phyloP scores from a whole-genome alignment of 768 basidiomycete species.

The Boletus rubroflammeus region DNA sequence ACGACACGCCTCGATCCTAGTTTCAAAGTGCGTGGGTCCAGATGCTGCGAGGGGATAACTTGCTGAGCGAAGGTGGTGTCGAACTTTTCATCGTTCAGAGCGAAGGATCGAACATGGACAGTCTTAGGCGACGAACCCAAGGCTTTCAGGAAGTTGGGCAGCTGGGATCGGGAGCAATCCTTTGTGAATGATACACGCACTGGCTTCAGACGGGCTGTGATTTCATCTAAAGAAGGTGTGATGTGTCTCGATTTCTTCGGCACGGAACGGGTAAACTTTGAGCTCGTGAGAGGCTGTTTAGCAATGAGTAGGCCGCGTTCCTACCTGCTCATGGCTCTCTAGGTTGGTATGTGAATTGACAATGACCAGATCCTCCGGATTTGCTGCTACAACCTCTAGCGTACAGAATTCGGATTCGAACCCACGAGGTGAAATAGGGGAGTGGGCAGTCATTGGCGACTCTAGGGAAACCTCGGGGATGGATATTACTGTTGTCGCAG shows the following conservation, averaged over 20 bases:
- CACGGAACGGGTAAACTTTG: slow-evolving; percentile 4
- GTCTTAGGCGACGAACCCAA: slow-evolving; percentile 19
- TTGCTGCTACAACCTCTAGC: slow-evolving; percentile 45
- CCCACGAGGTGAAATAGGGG: slow-evolving; percentile 64
- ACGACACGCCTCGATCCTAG: slow-evolving; percentile 47
- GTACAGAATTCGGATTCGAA: slow-evolving; percentile 59
- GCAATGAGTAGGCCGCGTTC: slow-evolving; percentile 49
- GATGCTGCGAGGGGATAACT: slow-evolving; percentile 26
- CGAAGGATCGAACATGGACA: slow-evolving; percentile 37
- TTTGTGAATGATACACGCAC: slow-evolving; percentile 17
- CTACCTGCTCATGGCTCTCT: slow-evolving; percentile 63
- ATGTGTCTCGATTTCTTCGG: slow-evolving; percentile 18
- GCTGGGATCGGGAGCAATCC: slow-evolving; percentile 22
- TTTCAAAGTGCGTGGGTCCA: slow-evolving; percentile 38
- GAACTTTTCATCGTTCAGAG: slow-evolving; percentile 6
- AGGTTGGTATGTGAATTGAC: background rate
- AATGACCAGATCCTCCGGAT: background rate
- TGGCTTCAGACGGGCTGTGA: slow-evolving; percentile 55
- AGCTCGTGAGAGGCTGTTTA: slow-evolving; percentile 16
- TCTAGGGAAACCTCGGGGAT: slow-evolving; percentile 66
- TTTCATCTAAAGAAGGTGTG: slow-evolving; percentile 73
- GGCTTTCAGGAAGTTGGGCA: slow-evolving; percentile 33
- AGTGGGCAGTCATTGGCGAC: slow-evolving; percentile 67
- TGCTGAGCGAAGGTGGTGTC: slow-evolving; percentile 2
- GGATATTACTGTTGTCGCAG: slow-evolving; percentile 49